Evolutionary conservation across 2,329 filamentous ascomycete species (phyloP).

Genomic region (Xylaria multiplex): DNA sequence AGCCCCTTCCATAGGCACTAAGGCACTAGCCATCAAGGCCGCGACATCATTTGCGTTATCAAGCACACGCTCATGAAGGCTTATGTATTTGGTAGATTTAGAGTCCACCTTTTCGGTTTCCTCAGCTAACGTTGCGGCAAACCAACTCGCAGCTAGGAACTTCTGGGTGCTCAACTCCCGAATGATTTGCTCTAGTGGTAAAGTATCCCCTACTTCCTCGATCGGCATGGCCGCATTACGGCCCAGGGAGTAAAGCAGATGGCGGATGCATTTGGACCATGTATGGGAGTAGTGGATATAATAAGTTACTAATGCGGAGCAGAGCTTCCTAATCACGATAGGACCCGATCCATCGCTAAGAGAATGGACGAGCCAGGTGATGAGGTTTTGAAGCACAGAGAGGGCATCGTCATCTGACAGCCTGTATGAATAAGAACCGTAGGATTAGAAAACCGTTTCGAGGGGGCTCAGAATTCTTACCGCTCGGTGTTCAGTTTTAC

Average conservation of each 20-base stretch:
- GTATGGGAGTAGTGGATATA: slow-evolving; percentile 75
- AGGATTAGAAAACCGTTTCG: neutral
- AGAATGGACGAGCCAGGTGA: slow-evolving; percentile 70
- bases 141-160: slow-evolving; percentile 70
- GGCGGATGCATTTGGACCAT: slow-evolving; percentile 73
- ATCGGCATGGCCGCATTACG: slow-evolving; percentile 58
- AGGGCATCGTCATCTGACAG: slow-evolving; percentile 67
- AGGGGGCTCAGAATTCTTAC: slow-evolving; percentile 55
- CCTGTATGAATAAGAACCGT: slow-evolving; percentile 51
- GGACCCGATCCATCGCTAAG: slow-evolving; percentile 62
- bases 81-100: slow-evolving; percentile 61
- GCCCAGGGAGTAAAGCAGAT: slow-evolving; percentile 69
- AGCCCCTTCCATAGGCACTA: slow-evolving; percentile 45
- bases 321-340: slow-evolving; percentile 77
- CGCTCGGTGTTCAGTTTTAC: slow-evolving; percentile 95
- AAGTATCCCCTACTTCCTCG: slow-evolving; percentile 57
- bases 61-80: slow-evolving; percentile 62
- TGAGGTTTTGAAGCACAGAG: slow-evolving; percentile 68
- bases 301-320: slow-evolving; percentile 79
- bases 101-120: slow-evolving; percentile 75
- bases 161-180: slow-evolving; percentile 59
- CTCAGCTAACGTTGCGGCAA: slow-evolving; percentile 70
- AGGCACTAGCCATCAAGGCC: slow-evolving; percentile 56
- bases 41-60: slow-evolving; percentile 62
- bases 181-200: slow-evolving; percentile 57